phyloP scores from a whole-genome alignment of 768 basidiomycete genomes.

The Phaffia australis region DNA sequence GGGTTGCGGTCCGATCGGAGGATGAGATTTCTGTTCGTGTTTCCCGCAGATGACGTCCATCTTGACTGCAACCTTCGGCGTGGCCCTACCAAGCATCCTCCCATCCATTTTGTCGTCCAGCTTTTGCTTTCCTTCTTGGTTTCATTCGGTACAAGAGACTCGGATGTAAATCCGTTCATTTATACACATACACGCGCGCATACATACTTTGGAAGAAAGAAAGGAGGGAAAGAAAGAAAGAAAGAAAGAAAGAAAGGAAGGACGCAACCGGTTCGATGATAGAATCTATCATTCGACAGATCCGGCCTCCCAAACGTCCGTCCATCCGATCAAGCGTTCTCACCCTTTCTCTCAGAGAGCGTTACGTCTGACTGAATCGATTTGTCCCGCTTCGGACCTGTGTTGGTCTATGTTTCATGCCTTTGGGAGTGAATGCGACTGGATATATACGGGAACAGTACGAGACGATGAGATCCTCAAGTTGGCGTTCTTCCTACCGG shows the following conservation, averaged over 20 bases:
- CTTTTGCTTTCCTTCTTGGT: background rate
- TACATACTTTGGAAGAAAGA: background rate
- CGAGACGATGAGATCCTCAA: constrained; percentile 6
- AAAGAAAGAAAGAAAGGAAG: background rate
- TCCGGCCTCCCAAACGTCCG: background rate
- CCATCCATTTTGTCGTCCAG: background rate
- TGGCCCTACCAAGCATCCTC: no score
- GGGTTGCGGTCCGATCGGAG: no score
- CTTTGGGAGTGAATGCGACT: no score
- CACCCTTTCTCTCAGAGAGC: background rate
- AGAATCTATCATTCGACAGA: background rate
- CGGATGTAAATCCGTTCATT: background rate
- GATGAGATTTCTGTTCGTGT: no score
- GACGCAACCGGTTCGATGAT: background rate
- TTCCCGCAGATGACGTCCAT: no score
- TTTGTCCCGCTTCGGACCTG: no score
- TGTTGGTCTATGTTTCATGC: no score
- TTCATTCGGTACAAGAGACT: background rate
- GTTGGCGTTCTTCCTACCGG: constrained; percentile 12
- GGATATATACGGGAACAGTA: background rate
- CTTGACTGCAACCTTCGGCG: no score
- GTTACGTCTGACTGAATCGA: background rate
- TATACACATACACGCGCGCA: background rate
- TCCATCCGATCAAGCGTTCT: background rate
- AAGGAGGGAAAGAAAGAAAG: background rate